These are phyloP conservation scores for Filobasidium floriforme DNA, from an alignment of 768 basidiomycete species.

Conservation along the genomic window DNA sequence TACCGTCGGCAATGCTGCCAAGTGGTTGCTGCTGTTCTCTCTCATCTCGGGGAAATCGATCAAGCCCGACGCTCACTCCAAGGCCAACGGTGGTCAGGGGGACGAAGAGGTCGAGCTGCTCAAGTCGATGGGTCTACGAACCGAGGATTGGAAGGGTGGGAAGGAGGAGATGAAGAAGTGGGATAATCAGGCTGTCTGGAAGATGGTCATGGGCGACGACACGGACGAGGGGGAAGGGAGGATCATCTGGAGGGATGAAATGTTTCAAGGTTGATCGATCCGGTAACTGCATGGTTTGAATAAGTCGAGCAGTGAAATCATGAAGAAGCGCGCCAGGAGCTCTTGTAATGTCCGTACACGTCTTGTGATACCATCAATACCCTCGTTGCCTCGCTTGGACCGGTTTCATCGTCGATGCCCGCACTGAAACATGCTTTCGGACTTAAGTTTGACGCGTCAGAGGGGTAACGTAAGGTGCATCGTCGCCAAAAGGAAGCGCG, in stretches of 20 bases:
- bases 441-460: too few relatives aligned
- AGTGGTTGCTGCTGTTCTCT: slow-evolving; percentile 38
- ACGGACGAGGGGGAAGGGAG: slow-evolving; percentile 34
- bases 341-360: too few relatives aligned
- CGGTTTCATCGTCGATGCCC: too few relatives aligned
- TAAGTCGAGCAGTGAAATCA: background rate
- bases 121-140: slow-evolving; percentile 22
- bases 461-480: too few relatives aligned
- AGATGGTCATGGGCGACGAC: slow-evolving; percentile 43
- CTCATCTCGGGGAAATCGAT: slow-evolving; percentile 15
- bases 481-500: too few relatives aligned
- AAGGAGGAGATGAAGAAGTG: slow-evolving; percentile 27
- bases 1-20: slow-evolving; percentile 41
- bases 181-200: slow-evolving; percentile 37
- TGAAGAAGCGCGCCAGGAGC: too few relatives aligned
- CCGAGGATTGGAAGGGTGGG: slow-evolving; percentile 17
- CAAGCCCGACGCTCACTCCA: slow-evolving; percentile 6
- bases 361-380: too few relatives aligned
- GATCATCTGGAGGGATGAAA: slow-evolving; percentile 15
- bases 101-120: slow-evolving; percentile 18
- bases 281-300: background rate
- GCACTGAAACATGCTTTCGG: too few relatives aligned
- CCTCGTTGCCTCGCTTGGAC: too few relatives aligned
- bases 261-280: background rate
- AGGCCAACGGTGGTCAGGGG: slow-evolving; percentile 7